Evolutionary conservation across 176 grass and related monocot species (phyloP), one percentile per base, ranked within the genome.

Genomic region (Puya raimondii): DNA sequence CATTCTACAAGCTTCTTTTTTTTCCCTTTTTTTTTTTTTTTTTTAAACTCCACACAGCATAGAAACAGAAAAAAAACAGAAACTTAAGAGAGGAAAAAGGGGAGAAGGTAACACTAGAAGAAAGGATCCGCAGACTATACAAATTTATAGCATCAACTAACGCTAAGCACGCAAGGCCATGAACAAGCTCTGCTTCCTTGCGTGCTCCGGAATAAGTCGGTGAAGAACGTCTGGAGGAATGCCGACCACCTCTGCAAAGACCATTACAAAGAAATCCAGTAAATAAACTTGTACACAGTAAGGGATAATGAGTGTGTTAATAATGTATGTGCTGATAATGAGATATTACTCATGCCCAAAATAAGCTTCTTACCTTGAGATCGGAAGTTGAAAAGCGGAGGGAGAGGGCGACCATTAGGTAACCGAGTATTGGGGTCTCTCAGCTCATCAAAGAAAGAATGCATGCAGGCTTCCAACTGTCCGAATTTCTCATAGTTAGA

Each of bases 391-490:
- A 96, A 96, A 56, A 91, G 88, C 21, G 88, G 86, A 52, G 88
- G 92, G 79, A 96, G 73, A 74, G 92, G 92, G 11, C 86, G 86
- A 0, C 92, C 86, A 50, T 91, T 96, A 1, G 88, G 88, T 74
- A 96, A 78, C 23, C 86, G 81, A 59, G 85, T 82, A 63, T 87
- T 89, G 52, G 92, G 92, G 49, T 91, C 86, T 75, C 92, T 89
- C 78, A 96, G 80, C 76, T 96, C 92, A 15, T 91, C 86, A 73
- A 96, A 96, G 78, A 96, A 96, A 64, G 92, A 86, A 76, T 96
- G 92, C 88, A 91, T 82, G 69, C 92, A 96, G 26, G 88, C 88
- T 81, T 91, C 92, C 79, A 96, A 68, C 92, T 96, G 67, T 79
- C 77, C 33, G 77, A 80, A 20, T 26, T 4, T 3, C 50, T n/a